Evolutionary conservation across 2,329 filamentous ascomycete species (phyloP).

Genomic region (Fusarium sp.): DNA sequence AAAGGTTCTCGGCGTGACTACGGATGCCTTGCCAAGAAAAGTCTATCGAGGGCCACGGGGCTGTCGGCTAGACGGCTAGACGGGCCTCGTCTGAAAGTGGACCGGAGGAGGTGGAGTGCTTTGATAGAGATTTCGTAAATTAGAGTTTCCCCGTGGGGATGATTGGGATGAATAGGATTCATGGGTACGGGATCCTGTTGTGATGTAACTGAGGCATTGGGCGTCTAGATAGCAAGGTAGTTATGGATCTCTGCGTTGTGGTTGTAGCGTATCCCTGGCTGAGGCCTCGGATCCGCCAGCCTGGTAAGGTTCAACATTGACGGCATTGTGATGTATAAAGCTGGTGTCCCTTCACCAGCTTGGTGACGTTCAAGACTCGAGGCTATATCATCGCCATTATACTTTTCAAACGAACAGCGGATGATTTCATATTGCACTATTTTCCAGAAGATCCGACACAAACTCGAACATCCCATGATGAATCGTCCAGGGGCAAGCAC

Average conservation of each 20-base stretch:
- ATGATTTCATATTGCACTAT: background rate
- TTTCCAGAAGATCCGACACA: background rate
- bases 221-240: background rate
- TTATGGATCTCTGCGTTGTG: background rate
- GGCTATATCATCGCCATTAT: background rate
- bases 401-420: background rate
- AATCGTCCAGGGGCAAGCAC: background rate
- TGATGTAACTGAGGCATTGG: conserved; percentile 7
- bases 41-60: background rate
- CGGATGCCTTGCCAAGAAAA: conserved; percentile 2
- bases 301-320: background rate
- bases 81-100: background rate
- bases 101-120: background rate
- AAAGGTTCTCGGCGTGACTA: background rate
- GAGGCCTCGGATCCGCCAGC: conserved; percentile 1
- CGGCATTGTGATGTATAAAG: conserved; percentile 16
- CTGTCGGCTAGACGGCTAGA: background rate
- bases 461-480: background rate
- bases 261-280: background rate
- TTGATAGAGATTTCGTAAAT: background rate
- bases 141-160: conserved; percentile 12
- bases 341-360: background rate
- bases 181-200: background rate
- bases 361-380: background rate
- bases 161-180: background rate